Percentiles rank a stretch among this genome's conserved stretches.
Evolutionary conservation across 2,329 filamentous ascomycete species (phyloP).

Genomic region (Setomelanomma holmii): DNA sequence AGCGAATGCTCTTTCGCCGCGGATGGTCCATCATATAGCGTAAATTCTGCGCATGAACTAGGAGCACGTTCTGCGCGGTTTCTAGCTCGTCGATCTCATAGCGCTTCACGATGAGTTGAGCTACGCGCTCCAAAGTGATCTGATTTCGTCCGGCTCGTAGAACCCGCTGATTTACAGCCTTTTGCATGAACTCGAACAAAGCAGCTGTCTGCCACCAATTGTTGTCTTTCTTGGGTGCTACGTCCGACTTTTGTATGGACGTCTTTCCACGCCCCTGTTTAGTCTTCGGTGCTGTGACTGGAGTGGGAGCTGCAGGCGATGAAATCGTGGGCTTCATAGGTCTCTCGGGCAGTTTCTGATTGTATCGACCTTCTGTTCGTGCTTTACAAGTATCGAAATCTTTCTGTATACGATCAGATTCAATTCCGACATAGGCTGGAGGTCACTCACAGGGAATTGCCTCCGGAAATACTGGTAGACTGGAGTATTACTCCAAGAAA

Average conservation of each 20-base stretch:
- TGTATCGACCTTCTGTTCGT: conserved; percentile 37
- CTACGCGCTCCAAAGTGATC: conserved; percentile 42
- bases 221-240: conserved; percentile 45
- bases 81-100: conserved; percentile 47
- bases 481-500: conserved; percentile 54
- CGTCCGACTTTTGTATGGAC: conserved; percentile 10
- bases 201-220: conserved; percentile 50
- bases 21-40: conserved; percentile 49
- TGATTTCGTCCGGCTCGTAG: conserved; percentile 38
- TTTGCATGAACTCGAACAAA: conserved; percentile 51
- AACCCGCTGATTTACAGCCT: conserved; percentile 42
- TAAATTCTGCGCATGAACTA: conserved; percentile 47
- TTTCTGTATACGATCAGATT: conserved; percentile 27
- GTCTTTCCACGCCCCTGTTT: conserved; percentile 12
- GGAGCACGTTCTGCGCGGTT: conserved; percentile 40
- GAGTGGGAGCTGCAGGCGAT: conserved; percentile 9
- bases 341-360: conserved; percentile 19
- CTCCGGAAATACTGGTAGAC: conserved; percentile 51
- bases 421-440: background rate
- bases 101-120: conserved; percentile 42
- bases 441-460: conserved; percentile 43
- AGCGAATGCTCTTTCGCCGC: conserved; percentile 35
- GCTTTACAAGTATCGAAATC: conserved; percentile 42
- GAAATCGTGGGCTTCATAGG: conserved; percentile 13
- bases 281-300: conserved; percentile 5